A percentile compares a stretch with the other conserved stretches of the same genome.
phyloP scores from a whole-genome alignment of 2,329 filamentous ascomycete genomes.

The Allantophomopsis lycopodina region DNA sequence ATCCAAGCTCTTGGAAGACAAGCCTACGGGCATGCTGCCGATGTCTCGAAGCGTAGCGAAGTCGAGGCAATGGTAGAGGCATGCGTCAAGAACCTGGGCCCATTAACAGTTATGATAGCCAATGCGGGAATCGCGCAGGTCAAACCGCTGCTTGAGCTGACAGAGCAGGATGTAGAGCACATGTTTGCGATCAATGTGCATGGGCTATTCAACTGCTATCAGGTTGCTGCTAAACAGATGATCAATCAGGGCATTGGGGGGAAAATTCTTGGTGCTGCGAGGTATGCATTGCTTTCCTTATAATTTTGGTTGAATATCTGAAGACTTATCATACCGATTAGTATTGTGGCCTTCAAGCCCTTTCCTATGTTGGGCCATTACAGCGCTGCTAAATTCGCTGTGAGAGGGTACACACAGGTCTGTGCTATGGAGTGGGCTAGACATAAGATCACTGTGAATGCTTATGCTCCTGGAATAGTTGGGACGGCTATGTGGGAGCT shows the following conservation, averaged over 20 bases:
- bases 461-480: slow-evolving; percentile 53
- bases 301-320: background rate
- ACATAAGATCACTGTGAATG: slow-evolving; percentile 51
- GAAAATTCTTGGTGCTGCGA: slow-evolving; percentile 15
- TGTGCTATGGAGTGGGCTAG: slow-evolving; percentile 49
- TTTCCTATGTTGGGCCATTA: slow-evolving; percentile 48
- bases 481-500: slow-evolving; percentile 56
- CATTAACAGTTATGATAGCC: slow-evolving; percentile 16
- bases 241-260: slow-evolving; percentile 39
- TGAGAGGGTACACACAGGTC: slow-evolving; percentile 46
- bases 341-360: slow-evolving; percentile 45
- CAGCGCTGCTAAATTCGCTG: slow-evolving; percentile 48
- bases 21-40: slow-evolving; percentile 40
- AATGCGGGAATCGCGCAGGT: slow-evolving; percentile 17
- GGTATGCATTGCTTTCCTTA: slow-evolving; percentile 17
- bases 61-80: slow-evolving; percentile 14
- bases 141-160: slow-evolving; percentile 12
- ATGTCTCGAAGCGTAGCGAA: slow-evolving; percentile 33
- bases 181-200: slow-evolving; percentile 54
- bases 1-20: slow-evolving; percentile 36
- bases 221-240: slow-evolving; percentile 48
- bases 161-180: slow-evolving; percentile 10
- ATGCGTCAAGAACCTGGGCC: slow-evolving; percentile 12
- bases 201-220: slow-evolving; percentile 52
- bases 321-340: slow-evolving; percentile 1